These are phyloP conservation scores for Talaromyces ruber DNA, from an alignment of 495 filamentous ascomycete genomes.

Conservation along the genomic window DNA sequence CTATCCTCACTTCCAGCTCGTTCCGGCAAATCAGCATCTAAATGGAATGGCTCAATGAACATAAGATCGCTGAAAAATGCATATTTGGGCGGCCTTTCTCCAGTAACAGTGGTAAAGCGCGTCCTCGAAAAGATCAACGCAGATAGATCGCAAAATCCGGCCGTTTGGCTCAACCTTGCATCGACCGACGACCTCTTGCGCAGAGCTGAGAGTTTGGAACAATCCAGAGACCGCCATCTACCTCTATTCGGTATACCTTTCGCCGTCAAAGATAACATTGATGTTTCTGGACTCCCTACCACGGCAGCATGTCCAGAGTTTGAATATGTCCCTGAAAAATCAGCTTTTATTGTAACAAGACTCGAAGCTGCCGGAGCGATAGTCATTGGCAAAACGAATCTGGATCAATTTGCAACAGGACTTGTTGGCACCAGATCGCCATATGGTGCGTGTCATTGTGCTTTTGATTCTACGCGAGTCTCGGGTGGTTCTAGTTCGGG, in stretches of 20 bases:
- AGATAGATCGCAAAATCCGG: slow-evolving; percentile 38
- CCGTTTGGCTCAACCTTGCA: slow-evolving; percentile 46
- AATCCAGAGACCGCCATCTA: slow-evolving; percentile 17
- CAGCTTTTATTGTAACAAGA: slow-evolving; percentile 47
- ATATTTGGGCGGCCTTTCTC: slow-evolving; percentile 33
- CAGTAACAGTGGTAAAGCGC: slow-evolving; percentile 26
- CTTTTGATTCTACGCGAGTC: slow-evolving; percentile 46
- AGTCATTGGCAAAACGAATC: slow-evolving; percentile 74
- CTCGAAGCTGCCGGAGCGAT: slow-evolving; percentile 56
- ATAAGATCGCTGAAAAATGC: slow-evolving; percentile 24
- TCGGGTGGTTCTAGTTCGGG: slow-evolving; percentile 59
- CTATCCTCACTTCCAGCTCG: slow-evolving; percentile 11
- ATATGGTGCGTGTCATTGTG: slow-evolving; percentile 43
- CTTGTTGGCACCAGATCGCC: slow-evolving; percentile 19
- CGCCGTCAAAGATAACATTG: slow-evolving; percentile 55
- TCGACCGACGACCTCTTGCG: slow-evolving; percentile 25
- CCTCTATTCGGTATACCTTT: slow-evolving; percentile 54
- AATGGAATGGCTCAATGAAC: slow-evolving; percentile 32
- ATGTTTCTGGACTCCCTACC: slow-evolving; percentile 45
- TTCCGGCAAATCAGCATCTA: slow-evolving; percentile 20
- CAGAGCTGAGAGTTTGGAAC: slow-evolving; percentile 33
- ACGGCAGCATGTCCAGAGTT: slow-evolving; percentile 48
- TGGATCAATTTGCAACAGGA: slow-evolving; percentile 98
- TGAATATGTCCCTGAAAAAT: slow-evolving; percentile 32
- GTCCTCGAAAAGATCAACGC: slow-evolving; percentile 34